Evolutionary conservation across 2,329 filamentous ascomycete genomes (phyloP), one percentile per base, ranked within the genome.

Genomic region (Colletotrichum filicis): DNA sequence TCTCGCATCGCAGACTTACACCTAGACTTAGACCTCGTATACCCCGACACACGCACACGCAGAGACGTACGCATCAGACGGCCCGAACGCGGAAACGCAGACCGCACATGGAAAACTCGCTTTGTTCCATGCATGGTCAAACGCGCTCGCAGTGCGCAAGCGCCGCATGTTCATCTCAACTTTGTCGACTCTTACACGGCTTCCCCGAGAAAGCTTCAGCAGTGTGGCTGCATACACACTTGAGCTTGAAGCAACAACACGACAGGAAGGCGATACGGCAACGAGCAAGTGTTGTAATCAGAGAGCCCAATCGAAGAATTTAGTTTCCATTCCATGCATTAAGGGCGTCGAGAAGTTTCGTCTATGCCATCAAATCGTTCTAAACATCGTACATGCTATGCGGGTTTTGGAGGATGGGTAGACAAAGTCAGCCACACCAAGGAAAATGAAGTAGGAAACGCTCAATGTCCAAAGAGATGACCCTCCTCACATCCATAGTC

Each of bases 381-480:
- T 65, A 55, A 52, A 57, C 61, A 73, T 73, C 71, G 61, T 66
- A 73, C 66, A 73, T 60, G 66, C 66, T 73, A 73, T 61, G 71
- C 56, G 53, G 49, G 32, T 57, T 57, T 46, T 26, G 46, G 19
- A 28, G n/a, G 12, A 35, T 37, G 30, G 2, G 37, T 49, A 49
- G 16, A 32, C 8, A 53, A 22, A 53, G 22, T 32, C 28, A 24
- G 58, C 58, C 52, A 59, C 42, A 24, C 65, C 69, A 63, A 63
- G 58, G 30, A 57, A 63, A 71, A 55, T n/a, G 30, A 65, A 61
- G n/a, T 63, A 22, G 66, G 35, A 61, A 71, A 60, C 66, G 71
- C 71, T 73, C 66, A 58, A 60, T 61, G 28, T 58, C 56, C 71
- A 69, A 71, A 49, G 53, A 64, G 42, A 70, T 49, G 19, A 28